phyloP scores from a whole-genome alignment of 495 filamentous ascomycete genomes.

The Wilcoxina mikolae region DNA sequence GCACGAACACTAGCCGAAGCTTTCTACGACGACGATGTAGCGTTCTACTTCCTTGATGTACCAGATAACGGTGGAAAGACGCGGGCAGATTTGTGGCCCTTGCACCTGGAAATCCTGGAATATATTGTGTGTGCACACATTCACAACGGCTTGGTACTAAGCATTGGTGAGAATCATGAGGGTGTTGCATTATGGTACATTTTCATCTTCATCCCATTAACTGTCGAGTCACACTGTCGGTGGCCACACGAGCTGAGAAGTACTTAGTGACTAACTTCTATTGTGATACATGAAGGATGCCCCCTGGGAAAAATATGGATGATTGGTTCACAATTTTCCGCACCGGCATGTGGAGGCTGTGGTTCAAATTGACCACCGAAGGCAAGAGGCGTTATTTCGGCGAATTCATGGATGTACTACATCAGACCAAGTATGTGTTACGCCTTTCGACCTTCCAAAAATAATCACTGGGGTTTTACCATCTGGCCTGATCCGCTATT shows the following conservation, averaged over 20 bases:
- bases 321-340: constrained; percentile 53
- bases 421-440: constrained; percentile 48
- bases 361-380: constrained; percentile 54
- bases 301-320: constrained; percentile 58
- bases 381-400: constrained; percentile 56
- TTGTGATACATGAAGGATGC: constrained; percentile 43
- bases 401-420: constrained; percentile 62
- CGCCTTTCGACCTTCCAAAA: background rate
- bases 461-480: background rate
- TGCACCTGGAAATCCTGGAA: constrained; percentile 58
- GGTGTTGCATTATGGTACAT: constrained; percentile 65
- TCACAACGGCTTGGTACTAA: constrained; percentile 54
- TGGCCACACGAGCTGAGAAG: background rate
- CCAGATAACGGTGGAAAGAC: constrained; percentile 46
- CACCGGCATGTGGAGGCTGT: constrained; percentile 55
- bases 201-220: background rate
- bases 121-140: constrained; percentile 59
- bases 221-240: background rate
- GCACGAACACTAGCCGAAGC: constrained; percentile 55
- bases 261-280: constrained; percentile 1
- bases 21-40: constrained; percentile 58
- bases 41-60: constrained; percentile 54
- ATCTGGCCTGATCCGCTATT: background rate
- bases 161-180: constrained; percentile 58
- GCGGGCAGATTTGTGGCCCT: constrained; percentile 51